These are phyloP conservation scores for Fusarium udum DNA, from an alignment of 2,329 filamentous ascomycete species.

Conservation along the genomic window DNA sequence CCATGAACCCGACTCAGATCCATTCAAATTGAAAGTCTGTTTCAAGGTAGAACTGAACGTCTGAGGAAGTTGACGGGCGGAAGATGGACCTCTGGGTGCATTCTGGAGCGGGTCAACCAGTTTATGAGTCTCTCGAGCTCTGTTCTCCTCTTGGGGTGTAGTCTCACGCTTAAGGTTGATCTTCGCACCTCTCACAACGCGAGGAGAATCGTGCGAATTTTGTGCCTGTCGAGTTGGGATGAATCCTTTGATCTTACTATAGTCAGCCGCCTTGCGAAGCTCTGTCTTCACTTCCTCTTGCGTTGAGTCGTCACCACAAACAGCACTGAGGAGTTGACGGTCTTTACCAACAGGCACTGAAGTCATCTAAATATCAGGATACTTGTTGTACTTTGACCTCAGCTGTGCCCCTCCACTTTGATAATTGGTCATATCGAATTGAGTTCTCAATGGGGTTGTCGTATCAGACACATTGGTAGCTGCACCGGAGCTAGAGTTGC, in stretches of 20 bases:
- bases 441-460: background rate
- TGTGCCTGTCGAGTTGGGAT: slow-evolving; percentile 32
- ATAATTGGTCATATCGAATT: slow-evolving; percentile 14
- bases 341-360: slow-evolving; percentile 24
- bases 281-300: slow-evolving; percentile 12
- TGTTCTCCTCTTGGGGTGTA: background rate
- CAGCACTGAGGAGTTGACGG: slow-evolving; percentile 3
- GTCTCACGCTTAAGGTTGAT: background rate
- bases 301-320: background rate
- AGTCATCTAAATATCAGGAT: slow-evolving; percentile 26
- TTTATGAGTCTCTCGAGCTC: background rate
- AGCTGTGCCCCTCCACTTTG: background rate
- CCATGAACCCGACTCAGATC: slow-evolving; percentile 45
- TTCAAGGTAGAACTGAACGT: slow-evolving; percentile 16
- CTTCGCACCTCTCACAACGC: background rate
- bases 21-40: background rate
- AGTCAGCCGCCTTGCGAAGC: slow-evolving; percentile 11
- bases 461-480: background rate
- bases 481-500: background rate
- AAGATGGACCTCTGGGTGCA: slow-evolving; percentile 22
- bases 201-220: slow-evolving; percentile 1
- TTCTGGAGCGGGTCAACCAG: slow-evolving; percentile 2
- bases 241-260: slow-evolving; percentile 19
- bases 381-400: background rate
- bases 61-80: slow-evolving; percentile 4